These are phyloP conservation scores for Kwoniella botswanensis DNA, from an alignment of 768 basidiomycete genomes.

Conservation along the genomic window DNA sequence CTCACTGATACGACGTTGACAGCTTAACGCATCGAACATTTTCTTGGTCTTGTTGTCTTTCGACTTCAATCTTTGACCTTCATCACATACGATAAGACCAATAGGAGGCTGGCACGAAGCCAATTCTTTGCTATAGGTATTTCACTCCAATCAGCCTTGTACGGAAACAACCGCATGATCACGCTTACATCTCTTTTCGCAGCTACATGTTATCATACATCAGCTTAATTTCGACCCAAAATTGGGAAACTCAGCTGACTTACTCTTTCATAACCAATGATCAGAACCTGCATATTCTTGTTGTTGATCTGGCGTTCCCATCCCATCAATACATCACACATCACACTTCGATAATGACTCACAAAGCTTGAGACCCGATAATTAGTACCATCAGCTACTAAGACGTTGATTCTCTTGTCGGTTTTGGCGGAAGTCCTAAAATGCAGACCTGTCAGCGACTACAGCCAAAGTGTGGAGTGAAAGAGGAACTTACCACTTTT, in stretches of 20 bases:
- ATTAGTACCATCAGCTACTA: slow-evolving; percentile 68
- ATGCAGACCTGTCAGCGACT: background rate
- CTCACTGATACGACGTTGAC: slow-evolving; percentile 71
- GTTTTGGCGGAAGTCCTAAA: slow-evolving; percentile 9
- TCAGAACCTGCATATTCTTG: slow-evolving; percentile 68
- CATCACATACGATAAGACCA: slow-evolving; percentile 92
- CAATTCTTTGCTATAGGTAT: slow-evolving; percentile 55
- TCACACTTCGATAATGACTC: slow-evolving; percentile 59
- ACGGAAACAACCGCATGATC: too few relatives aligned
- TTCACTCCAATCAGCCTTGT: too few relatives aligned
- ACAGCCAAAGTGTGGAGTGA: background rate
- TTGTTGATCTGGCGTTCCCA: slow-evolving; percentile 30
- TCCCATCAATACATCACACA: slow-evolving; percentile 2
- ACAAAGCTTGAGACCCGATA: slow-evolving; percentile 70
- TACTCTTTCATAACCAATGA: slow-evolving; percentile 89
- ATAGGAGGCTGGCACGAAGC: slow-evolving; percentile 71
- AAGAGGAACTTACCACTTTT: slow-evolving; percentile 77
- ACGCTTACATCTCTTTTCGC: slow-evolving; percentile 79
- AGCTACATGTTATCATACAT: too few relatives aligned
- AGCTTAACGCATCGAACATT: slow-evolving; percentile 79
- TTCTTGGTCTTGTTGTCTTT: slow-evolving; percentile 80
- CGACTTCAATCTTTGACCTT: slow-evolving; percentile 95
- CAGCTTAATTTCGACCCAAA: too few relatives aligned
- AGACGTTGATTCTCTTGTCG: slow-evolving; percentile 61
- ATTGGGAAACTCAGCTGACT: too few relatives aligned